Percentiles rank a stretch among this genome's conserved stretches.
These are phyloP conservation scores for Talaromyces sp. DNA, from an alignment of 2,329 filamentous ascomycete species.

Conservation along the genomic window DNA sequence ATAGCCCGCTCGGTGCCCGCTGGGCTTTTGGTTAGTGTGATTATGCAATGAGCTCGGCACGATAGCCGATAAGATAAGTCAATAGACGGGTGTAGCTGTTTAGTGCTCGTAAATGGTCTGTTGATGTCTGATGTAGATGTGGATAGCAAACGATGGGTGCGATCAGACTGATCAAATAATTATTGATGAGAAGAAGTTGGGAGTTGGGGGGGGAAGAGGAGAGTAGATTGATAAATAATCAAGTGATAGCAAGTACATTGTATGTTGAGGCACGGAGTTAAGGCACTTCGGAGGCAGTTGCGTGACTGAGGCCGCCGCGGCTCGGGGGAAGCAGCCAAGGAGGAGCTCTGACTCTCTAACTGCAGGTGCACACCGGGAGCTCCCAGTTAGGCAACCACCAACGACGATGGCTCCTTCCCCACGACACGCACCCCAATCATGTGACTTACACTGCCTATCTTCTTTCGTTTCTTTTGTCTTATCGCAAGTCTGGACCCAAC, in stretches of 20 bases:
- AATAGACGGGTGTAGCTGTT: background rate
- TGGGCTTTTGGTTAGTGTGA: constrained; percentile 3
- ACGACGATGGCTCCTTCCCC: constrained; percentile 8
- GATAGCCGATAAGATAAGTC: constrained; percentile 8
- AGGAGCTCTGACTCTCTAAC: background rate
- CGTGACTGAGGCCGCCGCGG: background rate
- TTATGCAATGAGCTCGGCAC: constrained; percentile 7
- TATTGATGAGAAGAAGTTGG: background rate
- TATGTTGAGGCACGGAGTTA: constrained; percentile 3
- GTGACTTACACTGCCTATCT: background rate
- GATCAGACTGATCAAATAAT: background rate
- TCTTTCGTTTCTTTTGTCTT: background rate
- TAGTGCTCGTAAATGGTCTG: background rate
- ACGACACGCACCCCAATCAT: constrained; percentile 8
- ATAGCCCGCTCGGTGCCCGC: constrained; percentile 11
- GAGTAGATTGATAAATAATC: background rate
- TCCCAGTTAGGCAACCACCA: constrained; percentile 10
- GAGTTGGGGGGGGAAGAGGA: too few species aligned
- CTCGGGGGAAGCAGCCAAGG: constrained; percentile 5
- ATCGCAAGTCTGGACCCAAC: background rate
- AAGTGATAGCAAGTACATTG: background rate
- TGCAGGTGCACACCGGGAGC: constrained; percentile 8
- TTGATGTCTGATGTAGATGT: background rate
- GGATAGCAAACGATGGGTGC: background rate
- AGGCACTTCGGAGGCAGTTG: background rate